Evolutionary conservation across 208 protist genomes (phyloP), one percentile per base, ranked within the genome.

Genomic region (Acanthamoeba healyi): DNA sequence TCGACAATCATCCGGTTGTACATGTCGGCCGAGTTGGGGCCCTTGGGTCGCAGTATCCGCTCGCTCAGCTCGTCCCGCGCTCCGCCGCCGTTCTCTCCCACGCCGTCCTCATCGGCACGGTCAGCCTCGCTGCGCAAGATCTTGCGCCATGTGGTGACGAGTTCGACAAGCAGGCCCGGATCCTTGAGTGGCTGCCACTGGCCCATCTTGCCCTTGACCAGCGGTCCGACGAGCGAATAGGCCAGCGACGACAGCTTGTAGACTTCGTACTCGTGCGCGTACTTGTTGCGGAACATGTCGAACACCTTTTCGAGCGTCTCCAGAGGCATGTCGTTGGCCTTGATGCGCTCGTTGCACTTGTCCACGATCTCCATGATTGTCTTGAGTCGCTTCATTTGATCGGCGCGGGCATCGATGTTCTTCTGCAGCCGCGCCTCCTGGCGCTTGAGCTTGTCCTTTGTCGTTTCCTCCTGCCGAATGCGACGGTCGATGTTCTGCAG

Each of bases 1-100:
- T 94, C 93, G 2, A 56, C 42, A 1, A 94, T 46, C 63, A 94
- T 44, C n/a, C 67, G 86, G 17, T 81, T 44, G 82, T 94, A 94
- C n/a, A 94, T 77, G 36, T 63, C 93, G 7, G 36, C 24, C 42
- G 56, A 34, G 29, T 9, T 29, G 5, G 40, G 24, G 2, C 36
- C 26, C 2, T 70, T 34, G n/a, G 14, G 40, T 29, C 49, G 40
- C 49, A 58, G 29, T 9, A 86, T 61, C 7, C 40, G 19, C 34
- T 86, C 77, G 40, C 17, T 24, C 5, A 86, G 77, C 40, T 86
- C 49, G 42, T 86, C 77, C n/a, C n/a, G n/a, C n/a, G n/a, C n/a
- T n/a, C n/a, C n/a, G 32, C 15, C 22, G 38, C 15, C 51, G 24
- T 17, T 26, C 63, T 63, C 82, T 7, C 42, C 36, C 40, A 61